Evolutionary conservation across 208 protist species (phyloP), one percentile per base, ranked within the genome.

Genomic region (Acanthamoeba culbertsoni): DNA sequence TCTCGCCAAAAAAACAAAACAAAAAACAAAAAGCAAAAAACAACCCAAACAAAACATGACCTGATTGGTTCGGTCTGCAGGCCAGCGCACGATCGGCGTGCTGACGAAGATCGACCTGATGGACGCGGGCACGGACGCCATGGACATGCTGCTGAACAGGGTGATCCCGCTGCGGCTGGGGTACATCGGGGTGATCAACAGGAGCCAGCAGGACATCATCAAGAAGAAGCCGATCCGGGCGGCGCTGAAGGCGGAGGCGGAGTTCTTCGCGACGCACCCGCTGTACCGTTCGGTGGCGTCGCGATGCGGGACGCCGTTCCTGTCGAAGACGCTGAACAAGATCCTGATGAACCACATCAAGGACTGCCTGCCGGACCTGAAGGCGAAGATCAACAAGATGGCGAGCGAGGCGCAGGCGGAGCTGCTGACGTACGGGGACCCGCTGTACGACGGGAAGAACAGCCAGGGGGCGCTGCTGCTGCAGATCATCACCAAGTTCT

Each of bases 51-150:
- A 63, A 26, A 63, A 26, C 23, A 23, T 26, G 23, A 63, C 23
- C 26, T 63, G 26, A 63, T 63, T 63, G 23, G 23, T 63, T 79
- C n/a, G 18, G 23, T 31, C 40, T 35, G 2, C 63, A 93, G 98
- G 99, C 65, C 45, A 98, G 16, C 97, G 99, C 57, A 99, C 99
- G 6, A 96, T 99, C 28, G 99, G 99, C 68, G 99, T 99, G 16
- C 93, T 99, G 7, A 99, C 99, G 12, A 99, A 99, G 95, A 82
- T 99, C 0, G 99, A 96, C 65, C 94, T 99, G 20, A 99, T 99
- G 99, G 96, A 97, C 92, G 65, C 37, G 37, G 96, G 99, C 37
- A 99, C 99, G 23, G 98, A 99, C 95, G 98, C 98, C 51, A 93
- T 98, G 35, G 99, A 99, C 71, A 96, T 99, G 20, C 97, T 99